These are phyloP conservation scores for Fereydounia khargensis DNA, from an alignment of 1,284 basidiomycete species.

Conservation along the genomic window DNA sequence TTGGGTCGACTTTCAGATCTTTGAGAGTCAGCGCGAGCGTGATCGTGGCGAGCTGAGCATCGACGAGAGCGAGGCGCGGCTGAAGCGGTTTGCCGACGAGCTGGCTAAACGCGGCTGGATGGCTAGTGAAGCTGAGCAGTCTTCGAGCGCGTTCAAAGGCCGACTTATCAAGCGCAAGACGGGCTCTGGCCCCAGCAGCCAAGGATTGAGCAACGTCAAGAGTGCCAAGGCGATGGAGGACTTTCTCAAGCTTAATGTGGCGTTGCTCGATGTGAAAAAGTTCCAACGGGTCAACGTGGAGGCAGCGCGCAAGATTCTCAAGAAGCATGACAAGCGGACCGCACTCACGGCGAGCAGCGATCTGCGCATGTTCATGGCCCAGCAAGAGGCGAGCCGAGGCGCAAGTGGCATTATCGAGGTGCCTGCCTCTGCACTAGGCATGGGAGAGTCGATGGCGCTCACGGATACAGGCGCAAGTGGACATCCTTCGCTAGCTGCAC, in stretches of 20 bases:
- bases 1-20: conserved; percentile 83
- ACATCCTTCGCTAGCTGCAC: conserved; percentile 43
- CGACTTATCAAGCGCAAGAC: conserved; percentile 40
- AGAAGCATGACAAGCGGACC: conserved; percentile 90
- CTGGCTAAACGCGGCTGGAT: conserved; percentile 62
- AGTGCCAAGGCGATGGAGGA: conserved; percentile 63
- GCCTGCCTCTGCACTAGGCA: conserved; percentile 16
- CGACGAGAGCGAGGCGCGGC: conserved; percentile 71
- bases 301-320: conserved; percentile 69
- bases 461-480: too few relatives aligned
- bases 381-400: conserved; percentile 38
- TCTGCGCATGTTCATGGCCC: conserved; percentile 39
- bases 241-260: conserved; percentile 77
- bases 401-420: conserved; percentile 19
- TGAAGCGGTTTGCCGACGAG: conserved; percentile 71
- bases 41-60: conserved; percentile 71
- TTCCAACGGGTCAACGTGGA: conserved; percentile 78
- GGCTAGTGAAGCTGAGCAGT: not conserved
- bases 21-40: conserved; percentile 74
- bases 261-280: conserved; percentile 81
- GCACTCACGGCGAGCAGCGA: conserved; percentile 59
- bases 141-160: conserved; percentile 10
- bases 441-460: conserved; percentile 13
- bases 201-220: conserved; percentile 34
- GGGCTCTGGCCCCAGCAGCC: conserved; percentile 19